Base-by-base conservation (phyloP, 1,284 basidiomycete species). In the Ustilago sp. region DNA sequence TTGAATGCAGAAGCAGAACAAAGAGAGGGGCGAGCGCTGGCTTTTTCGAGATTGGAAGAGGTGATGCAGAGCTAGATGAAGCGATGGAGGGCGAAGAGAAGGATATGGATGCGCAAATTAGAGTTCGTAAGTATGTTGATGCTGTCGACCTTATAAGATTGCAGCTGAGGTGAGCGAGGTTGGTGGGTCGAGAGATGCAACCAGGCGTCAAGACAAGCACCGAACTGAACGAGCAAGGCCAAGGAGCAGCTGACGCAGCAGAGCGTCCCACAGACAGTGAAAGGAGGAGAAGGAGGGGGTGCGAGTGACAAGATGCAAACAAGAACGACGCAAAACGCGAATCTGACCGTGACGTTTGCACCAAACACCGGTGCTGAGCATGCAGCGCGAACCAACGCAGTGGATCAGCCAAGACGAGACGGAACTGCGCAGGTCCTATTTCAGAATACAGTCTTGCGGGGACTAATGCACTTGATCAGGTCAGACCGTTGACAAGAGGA, bases 1-100 rank as follows among this genome's bases (percentile, higher is more conserved):
- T 34, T 53, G 19, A 31, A 5, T 36, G 34, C 36, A 9, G 32
- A 5, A 38, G 52, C 34, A 28, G 34, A 38, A 56, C 19, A 38
- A 45, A 39, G 41, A 34, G 39, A 45, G 5, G 32, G 36, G 19
- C 23, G 32, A 19, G 58, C 43, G 57, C 31, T 17, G 36, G 35
- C 32, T 50, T 12, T 47, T 23, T 3, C 11, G 23, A 39, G 36
- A 36, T 32, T 59, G 17, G 43, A 15, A 32, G 7, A 34, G 43
- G 39, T 12, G 43, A 38, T 53, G 65, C 48, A n/a, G 19, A 36
- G 8, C 32, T 50, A 63, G 59, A 68, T 68, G 66, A 61, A 68
- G 23, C 9, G 48, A 58, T 31, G 59, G 50, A 34, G 56, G 28
- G 28, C 28, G 17, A 34, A 19, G 19, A 45, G n/a, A 45, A 41